These are phyloP conservation scores for Tausonia pullulans DNA, from an alignment of 1,284 basidiomycete genomes.

Conservation along the genomic window DNA sequence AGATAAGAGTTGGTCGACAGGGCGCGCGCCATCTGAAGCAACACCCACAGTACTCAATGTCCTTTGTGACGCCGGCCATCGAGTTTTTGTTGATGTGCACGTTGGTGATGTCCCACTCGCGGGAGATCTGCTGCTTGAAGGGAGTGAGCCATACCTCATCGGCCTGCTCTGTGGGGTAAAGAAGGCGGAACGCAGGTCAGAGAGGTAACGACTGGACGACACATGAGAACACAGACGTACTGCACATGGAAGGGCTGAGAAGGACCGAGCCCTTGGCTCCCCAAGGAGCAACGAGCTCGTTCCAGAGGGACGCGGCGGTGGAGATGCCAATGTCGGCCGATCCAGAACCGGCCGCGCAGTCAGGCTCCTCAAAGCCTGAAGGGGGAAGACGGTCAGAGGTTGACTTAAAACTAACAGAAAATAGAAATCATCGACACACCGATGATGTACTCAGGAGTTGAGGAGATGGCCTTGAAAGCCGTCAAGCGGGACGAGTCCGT, in stretches of 20 bases:
- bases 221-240: conserved; percentile 8
- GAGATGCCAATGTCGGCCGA: background rate
- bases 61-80: conserved; percentile 28
- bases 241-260: conserved; percentile 32
- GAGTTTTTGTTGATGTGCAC: conserved; percentile 34
- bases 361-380: conserved; percentile 30
- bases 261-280: conserved; percentile 27
- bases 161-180: conserved; percentile 23
- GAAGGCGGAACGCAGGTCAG: background rate
- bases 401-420: background rate
- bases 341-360: conserved; percentile 26
- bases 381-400: background rate
- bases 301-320: conserved; percentile 27
- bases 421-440: background rate
- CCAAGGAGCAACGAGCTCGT: conserved; percentile 28
- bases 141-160: conserved; percentile 29
- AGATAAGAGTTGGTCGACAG: background rate
- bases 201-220: no score
- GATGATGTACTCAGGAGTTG: conserved; percentile 28
- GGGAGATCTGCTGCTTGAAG: conserved; percentile 23
- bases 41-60: conserved; percentile 17
- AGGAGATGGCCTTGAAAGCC: conserved; percentile 28
- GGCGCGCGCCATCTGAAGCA: background rate
- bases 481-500: conserved; percentile 27
- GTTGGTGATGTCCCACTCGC: conserved; percentile 29